Conservation (phyloP, 1,139 yeast genomes). For the Yamadazyma conglobata region DNA sequence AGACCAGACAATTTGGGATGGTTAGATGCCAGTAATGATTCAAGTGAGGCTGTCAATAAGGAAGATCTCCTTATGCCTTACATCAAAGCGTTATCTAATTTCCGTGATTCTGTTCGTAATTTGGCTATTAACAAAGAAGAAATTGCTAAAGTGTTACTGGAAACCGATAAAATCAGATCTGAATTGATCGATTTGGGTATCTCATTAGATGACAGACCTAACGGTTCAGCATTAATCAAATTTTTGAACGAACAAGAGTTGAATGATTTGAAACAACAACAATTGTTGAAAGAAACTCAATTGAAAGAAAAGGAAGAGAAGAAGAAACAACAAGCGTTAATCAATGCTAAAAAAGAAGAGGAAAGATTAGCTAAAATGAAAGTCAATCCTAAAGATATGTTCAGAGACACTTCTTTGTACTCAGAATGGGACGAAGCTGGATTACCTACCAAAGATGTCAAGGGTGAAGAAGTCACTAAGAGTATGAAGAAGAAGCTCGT, state of each 20-base stretch:
- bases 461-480: slow-evolving; percentile 87
- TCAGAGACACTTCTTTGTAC: slow-evolving; percentile 53
- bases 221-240: slow-evolving; percentile 76
- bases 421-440: slow-evolving; percentile 84
- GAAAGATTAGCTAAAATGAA: slow-evolving; percentile 70
- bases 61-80: slow-evolving; percentile 79
- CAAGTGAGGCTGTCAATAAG: slow-evolving; percentile 26
- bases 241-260: slow-evolving; percentile 70
- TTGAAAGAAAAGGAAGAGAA: slow-evolving; percentile 38
- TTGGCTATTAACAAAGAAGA: slow-evolving; percentile 68
- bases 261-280: slow-evolving; percentile 58
- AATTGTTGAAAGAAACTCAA: slow-evolving; percentile 56
- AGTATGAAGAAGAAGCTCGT: slow-evolving; percentile 77
- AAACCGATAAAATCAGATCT: slow-evolving; percentile 38
- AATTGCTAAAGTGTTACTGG: slow-evolving; percentile 49
- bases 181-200: slow-evolving; percentile 75
- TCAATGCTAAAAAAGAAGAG: slow-evolving; percentile 55
- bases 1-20: slow-evolving; percentile 78
- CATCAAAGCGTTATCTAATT: slow-evolving; percentile 69
- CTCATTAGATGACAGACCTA: slow-evolving; percentile 83
- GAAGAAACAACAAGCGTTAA: slow-evolving; percentile 36
- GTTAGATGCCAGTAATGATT: slow-evolving; percentile 35
- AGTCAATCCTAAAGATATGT: slow-evolving; percentile 68
- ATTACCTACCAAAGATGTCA: slow-evolving; percentile 69
- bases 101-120: slow-evolving; percentile 77